Base-by-base conservation (phyloP, 441 rosid genomes). In the Macaranga tanarius region DNA sequence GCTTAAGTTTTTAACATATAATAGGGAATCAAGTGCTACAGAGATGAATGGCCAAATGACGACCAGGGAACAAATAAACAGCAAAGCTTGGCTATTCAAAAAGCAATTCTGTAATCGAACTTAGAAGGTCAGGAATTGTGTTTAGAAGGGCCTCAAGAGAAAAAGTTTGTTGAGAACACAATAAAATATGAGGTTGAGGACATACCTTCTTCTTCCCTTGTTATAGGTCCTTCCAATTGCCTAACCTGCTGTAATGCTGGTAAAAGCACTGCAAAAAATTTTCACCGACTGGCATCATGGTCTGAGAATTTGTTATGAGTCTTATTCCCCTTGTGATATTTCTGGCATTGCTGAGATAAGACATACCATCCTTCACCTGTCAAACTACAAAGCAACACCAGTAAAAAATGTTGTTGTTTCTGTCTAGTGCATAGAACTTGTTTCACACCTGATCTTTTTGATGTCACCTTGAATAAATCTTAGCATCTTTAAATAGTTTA, bases 181-280 rank as follows among this genome's bases (percentile, higher is more conserved):
- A n/a, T 0, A n/a, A n/a, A 12, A n/a, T 11, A 15, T 17, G 31
- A 17, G 66, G n/a, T 31, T 50, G 7, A 34, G 58, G 20, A 26
- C 22, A 19, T 6, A 0, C 38, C 12, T 62, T 11, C 19, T 63
- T 26, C 28, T 42, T 22, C 26, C 19, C 65, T 61, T 57, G 38
- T 1, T 26, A 17, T 60, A 19, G 28, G 56, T 48, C 22, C 5
- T 13, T 12, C 38, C 11, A 16, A 26, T 38, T 48, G n/a, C 20
- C 85, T 79, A 79, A 88, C 92, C 93, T 81, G 81, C 97, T 93
- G 78, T 93, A 91, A 82, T 89, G 97, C 85, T 93, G 94, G 82
- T 93, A 91, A 73, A 93, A 93, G 67, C 98, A 83, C 82, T 93
- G 98, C 92, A 88, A 80, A 44, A 79, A 80, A 45, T 84, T 85